Percentiles rank a stretch among this genome's conserved stretches.
Evolutionary conservation across 352 stramenopile species (phyloP).

Genomic region (Phytophthora tubulina): DNA sequence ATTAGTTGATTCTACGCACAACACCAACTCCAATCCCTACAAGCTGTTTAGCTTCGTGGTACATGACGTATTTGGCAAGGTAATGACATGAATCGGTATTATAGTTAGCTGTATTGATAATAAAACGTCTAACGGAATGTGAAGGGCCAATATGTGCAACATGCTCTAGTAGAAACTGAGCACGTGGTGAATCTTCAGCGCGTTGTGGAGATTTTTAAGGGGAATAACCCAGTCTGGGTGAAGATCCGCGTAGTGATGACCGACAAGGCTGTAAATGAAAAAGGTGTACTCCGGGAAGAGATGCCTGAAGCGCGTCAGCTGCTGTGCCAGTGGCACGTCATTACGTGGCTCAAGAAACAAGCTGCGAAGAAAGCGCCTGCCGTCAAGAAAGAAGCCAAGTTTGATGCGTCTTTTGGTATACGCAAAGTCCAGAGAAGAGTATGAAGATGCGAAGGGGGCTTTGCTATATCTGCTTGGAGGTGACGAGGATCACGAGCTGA

Average conservation of each 20-base stretch:
- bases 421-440: neutral
- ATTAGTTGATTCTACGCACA: conserved; percentile 18
- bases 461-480: neutral
- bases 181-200: conserved; percentile 11
- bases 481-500: neutral
- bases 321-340: conserved; percentile 12
- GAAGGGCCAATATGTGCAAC: conserved; percentile 23
- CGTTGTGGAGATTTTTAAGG: conserved; percentile 17
- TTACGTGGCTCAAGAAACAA: conserved; percentile 25
- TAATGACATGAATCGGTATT: neutral
- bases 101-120: neutral
- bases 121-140: neutral
- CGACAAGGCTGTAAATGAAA: conserved; percentile 21
- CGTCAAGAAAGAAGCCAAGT: conserved; percentile 14
- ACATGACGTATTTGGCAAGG: conserved; percentile 15
- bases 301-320: neutral
- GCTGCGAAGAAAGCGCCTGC: neutral
- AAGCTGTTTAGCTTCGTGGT: conserved; percentile 31
- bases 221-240: conserved; percentile 1
- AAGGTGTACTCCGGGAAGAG: neutral
- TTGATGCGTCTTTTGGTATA: conserved; percentile 10
- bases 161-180: conserved; percentile 27
- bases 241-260: conserved; percentile 12
- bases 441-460: neutral
- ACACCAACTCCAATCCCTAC: conserved; percentile 26